Percentiles rank a stretch among this genome's conserved stretches.
These are phyloP conservation scores for Curvularia eragrostidis DNA, from an alignment of 2,329 filamentous ascomycete species.

Conservation along the genomic window DNA sequence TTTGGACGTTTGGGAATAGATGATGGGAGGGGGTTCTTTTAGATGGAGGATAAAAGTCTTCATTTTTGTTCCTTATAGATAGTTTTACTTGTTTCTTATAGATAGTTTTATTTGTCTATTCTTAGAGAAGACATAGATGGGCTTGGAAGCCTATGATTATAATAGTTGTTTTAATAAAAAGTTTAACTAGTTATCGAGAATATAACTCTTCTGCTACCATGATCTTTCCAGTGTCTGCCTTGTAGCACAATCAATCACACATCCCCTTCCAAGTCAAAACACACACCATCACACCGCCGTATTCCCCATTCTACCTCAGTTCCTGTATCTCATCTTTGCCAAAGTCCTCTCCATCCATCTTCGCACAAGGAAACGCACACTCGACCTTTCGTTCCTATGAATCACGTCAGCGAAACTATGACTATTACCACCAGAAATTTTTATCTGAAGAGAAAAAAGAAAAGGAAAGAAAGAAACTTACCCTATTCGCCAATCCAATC, in stretches of 20 bases:
- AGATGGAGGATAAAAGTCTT: too few relatives aligned
- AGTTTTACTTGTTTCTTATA: too few relatives aligned
- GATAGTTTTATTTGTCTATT: too few relatives aligned
- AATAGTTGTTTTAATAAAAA: neutral
- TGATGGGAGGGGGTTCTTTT: too few relatives aligned
- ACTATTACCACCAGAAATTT: neutral
- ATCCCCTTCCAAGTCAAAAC: neutral
- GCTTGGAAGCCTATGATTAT: neutral
- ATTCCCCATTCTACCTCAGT: slow-evolving; percentile 1
- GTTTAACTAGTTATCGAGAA: neutral
- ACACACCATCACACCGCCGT: neutral
- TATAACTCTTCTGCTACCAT: neutral
- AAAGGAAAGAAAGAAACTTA: slow-evolving; percentile 3
- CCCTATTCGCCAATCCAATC: slow-evolving; percentile 11
- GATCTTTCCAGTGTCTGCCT: neutral
- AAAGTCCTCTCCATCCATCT: slow-evolving; percentile 8
- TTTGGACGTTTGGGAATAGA: slow-evolving; percentile 33
- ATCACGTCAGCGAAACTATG: slow-evolving; percentile 5
- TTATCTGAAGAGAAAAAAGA: neutral
- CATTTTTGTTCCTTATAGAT: too few relatives aligned
- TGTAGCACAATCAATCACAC: neutral
- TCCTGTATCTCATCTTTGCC: slow-evolving; percentile 13
- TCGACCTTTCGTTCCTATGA: slow-evolving; percentile 20
- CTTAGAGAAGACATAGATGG: neutral
- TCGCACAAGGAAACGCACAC: slow-evolving; percentile 23